Conservation (phyloP, 345 rosid species). For the Citrus glauca region DNA sequence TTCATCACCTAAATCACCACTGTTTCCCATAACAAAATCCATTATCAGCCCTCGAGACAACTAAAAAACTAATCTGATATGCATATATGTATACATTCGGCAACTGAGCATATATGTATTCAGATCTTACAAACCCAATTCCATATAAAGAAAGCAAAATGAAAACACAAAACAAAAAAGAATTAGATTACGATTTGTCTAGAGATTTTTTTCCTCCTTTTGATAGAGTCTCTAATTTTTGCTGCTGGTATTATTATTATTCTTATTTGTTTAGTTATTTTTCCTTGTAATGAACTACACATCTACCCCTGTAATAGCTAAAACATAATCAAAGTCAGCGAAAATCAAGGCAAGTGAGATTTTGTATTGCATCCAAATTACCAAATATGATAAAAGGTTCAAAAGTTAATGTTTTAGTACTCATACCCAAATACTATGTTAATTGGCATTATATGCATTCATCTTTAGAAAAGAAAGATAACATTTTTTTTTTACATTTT, state of each 20-base stretch:
- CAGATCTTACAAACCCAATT: not conserved
- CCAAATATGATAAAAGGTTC: not conserved
- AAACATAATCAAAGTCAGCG: not conserved
- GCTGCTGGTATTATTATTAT: not conserved
- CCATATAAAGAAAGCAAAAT: not conserved
- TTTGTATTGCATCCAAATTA: not conserved
- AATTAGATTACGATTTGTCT: not conserved
- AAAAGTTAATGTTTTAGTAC: not conserved
- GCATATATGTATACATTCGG: too few relatives aligned
- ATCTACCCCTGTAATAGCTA: not conserved
- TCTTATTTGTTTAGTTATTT: not conserved
- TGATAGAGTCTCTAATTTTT: not conserved
- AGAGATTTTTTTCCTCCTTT: not conserved
- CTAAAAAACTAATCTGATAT: not conserved
- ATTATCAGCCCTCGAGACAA: not conserved
- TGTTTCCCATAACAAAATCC: constrained; percentile 21
- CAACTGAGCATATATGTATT: too few relatives aligned
- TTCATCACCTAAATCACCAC: constrained; percentile 38
- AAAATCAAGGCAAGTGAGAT: not conserved
- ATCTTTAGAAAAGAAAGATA: not conserved
- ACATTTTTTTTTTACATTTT: too few relatives aligned
- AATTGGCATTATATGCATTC: not conserved
- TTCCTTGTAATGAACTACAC: not conserved
- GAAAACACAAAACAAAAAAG: not conserved
- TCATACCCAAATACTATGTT: too few relatives aligned